Base-by-base conservation (phyloP, 768 basidiomycete genomes). In the Ramaria rubella region DNA sequence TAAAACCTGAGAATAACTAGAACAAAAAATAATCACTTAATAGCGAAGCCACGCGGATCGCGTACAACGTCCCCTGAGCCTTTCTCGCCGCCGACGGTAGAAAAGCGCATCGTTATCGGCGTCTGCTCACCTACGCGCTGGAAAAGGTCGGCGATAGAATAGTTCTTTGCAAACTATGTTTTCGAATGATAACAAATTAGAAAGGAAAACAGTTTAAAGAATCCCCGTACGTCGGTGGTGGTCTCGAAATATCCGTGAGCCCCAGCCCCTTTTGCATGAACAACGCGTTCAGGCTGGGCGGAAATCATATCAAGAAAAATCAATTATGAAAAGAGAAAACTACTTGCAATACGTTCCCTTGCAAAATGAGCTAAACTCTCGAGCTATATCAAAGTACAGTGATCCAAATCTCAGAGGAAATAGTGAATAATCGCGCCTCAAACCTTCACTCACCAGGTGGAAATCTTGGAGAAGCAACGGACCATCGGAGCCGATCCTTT, bases 231-330 rank as follows among this genome's bases (percentile, higher is more conserved):
- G 36, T 38, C 69, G 46, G 76, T 79, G 63, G 80, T 79, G 30
- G 78, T 73, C 62, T 75, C 77, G 69, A 82, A 81, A 55, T 74
- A 72, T 5, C 80, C 80, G 62, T 81, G 80, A 12, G 78, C 79
- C 31, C 72, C 75, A 31, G 67, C 69, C 26, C 70, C 72, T 50
- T 70, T 65, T 3, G 73, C 70, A 52, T 73, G 72, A 8, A 73
- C 70, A 19, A 68, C 66, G 24, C 69, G 64, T 52, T 70, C 70
- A 31, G 70, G 70, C 36, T 38, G 11, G 11, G n/a, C 11, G 36
- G 36, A 38, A 11, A 38, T 38, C n/a, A 38, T 11, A 38, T 11
- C 36, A 38, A 38, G n/a, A n/a, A n/a, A n/a, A n/a, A n/a, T n/a
- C n/a, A n/a, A n/a, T n/a, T n/a, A n/a, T 38, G 36, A n/a, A n/a